A percentile compares a stretch with the other conserved stretches of the same genome.
Evolutionary conservation across 805 yeast genomes (phyloP).

Genomic region (Starmerella ratchasimensis): DNA sequence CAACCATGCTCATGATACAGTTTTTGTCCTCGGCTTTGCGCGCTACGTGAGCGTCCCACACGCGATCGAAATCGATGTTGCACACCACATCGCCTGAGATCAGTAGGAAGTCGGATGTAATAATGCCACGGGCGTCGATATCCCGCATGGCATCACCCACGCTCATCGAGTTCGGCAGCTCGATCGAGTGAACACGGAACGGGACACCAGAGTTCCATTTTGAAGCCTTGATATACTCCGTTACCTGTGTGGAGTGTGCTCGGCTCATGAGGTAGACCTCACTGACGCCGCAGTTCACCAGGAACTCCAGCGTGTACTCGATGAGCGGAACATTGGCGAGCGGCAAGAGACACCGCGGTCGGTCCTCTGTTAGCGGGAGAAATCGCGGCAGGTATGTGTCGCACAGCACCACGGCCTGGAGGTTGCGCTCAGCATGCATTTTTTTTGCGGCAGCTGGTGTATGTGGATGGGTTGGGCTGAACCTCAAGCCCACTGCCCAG

Average conservation of each 20-base stretch:
- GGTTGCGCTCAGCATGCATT: slow-evolving; percentile 19
- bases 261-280: slow-evolving; percentile 87
- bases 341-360: slow-evolving; percentile 84
- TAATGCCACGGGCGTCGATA: slow-evolving; percentile 76
- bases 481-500: too few species aligned
- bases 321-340: slow-evolving; percentile 85
- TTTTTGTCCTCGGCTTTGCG: slow-evolving; percentile 69
- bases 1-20: slow-evolving; percentile 87
- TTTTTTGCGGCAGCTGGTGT: background rate
- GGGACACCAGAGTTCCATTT: slow-evolving; percentile 43
- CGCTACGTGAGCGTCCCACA: slow-evolving; percentile 57
- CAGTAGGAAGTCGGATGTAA: slow-evolving; percentile 76
- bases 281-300: slow-evolving; percentile 78
- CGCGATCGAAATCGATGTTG: slow-evolving; percentile 66
- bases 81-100: slow-evolving; percentile 95
- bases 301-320: slow-evolving; percentile 87
- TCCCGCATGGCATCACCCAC: slow-evolving; percentile 98
- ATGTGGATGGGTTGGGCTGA: too few species aligned
- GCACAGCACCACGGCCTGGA: slow-evolving; percentile 88
- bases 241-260: slow-evolving; percentile 79
- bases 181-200: slow-evolving; percentile 61
- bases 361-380: slow-evolving; percentile 75
- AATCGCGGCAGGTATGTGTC: slow-evolving; percentile 88
- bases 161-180: slow-evolving; percentile 74
- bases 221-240: slow-evolving; percentile 52